phyloP scores from a whole-genome alignment of 257 asterid genomes.

The Scutellaria galericulata region DNA sequence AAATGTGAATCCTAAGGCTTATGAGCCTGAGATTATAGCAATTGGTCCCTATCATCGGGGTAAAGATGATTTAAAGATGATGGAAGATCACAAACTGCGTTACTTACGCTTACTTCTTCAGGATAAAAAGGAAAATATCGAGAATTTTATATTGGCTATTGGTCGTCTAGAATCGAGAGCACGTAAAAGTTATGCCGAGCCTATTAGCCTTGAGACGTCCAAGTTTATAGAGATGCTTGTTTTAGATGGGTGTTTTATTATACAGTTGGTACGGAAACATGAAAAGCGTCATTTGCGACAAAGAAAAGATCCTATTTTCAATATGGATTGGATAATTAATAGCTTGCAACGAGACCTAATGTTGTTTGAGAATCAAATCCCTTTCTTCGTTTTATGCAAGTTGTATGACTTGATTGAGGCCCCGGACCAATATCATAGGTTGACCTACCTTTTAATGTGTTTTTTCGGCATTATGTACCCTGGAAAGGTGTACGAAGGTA shows the following conservation, averaged over 20 bases:
- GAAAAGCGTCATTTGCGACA: background rate
- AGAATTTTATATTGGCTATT: constrained; percentile 21
- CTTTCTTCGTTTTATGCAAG: constrained; percentile 29
- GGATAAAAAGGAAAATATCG: background rate
- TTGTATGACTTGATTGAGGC: constrained; percentile 37
- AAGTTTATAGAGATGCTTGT: constrained; percentile 46
- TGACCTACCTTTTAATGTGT: constrained; percentile 15
- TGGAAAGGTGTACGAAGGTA: background rate
- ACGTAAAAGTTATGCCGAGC: constrained; percentile 41
- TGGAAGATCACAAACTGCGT: constrained; percentile 46
- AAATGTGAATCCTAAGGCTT: constrained; percentile 38
- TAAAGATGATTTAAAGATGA: constrained; percentile 19
- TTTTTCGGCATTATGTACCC: constrained; percentile 30
- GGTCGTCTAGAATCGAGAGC: constrained; percentile 7
- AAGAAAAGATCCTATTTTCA: constrained; percentile 31
- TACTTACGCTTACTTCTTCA: constrained; percentile 34
- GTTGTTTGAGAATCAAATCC: constrained; percentile 49
- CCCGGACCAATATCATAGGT: constrained; percentile 17
- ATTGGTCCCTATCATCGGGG: constrained; percentile 52
- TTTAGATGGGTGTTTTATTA: constrained; percentile 50
- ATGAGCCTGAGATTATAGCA: constrained; percentile 41
- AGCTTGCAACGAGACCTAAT: constrained; percentile 39
- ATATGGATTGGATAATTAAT: constrained; percentile 34
- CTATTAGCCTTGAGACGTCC: background rate
- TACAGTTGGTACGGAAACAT: constrained; percentile 34